Conservation (phyloP, 345 rosid species). For the Eucalyptus lansdowneana region DNA sequence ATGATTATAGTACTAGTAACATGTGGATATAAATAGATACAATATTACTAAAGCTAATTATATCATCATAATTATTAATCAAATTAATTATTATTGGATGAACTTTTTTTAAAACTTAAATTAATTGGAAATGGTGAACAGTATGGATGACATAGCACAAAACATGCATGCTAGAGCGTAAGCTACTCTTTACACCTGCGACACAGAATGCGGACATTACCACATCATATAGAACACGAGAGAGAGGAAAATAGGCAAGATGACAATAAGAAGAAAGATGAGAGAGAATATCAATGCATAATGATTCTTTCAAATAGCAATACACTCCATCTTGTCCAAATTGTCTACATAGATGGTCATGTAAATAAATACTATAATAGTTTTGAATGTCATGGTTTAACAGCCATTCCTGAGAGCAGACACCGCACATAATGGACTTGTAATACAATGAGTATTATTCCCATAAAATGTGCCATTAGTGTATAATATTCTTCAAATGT, state of each 20-base stretch:
- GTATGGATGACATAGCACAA: neutral
- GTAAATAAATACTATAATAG: neutral
- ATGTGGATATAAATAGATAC: neutral
- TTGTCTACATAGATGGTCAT: neutral
- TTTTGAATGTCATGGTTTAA: neutral
- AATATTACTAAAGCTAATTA: neutral
- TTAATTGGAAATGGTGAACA: neutral
- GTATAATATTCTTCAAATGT: neutral
- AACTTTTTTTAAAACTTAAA: neutral
- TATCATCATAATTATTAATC: neutral
- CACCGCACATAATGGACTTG: neutral
- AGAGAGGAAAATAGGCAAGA: neutral
- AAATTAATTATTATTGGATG: neutral
- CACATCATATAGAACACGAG: neutral
- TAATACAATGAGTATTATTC: neutral
- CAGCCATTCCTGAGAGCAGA: neutral
- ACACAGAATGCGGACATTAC: neutral
- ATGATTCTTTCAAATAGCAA: neutral
- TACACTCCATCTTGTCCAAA: neutral
- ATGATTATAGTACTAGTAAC: neutral
- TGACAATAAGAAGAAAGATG: neutral
- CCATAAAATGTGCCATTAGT: neutral
- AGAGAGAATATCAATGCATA: neutral
- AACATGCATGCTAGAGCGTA: neutral
- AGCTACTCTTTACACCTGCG: neutral